phyloP scores from a whole-genome alignment of 2,329 filamentous ascomycete genomes.

The Penicillium griseofulvum region DNA sequence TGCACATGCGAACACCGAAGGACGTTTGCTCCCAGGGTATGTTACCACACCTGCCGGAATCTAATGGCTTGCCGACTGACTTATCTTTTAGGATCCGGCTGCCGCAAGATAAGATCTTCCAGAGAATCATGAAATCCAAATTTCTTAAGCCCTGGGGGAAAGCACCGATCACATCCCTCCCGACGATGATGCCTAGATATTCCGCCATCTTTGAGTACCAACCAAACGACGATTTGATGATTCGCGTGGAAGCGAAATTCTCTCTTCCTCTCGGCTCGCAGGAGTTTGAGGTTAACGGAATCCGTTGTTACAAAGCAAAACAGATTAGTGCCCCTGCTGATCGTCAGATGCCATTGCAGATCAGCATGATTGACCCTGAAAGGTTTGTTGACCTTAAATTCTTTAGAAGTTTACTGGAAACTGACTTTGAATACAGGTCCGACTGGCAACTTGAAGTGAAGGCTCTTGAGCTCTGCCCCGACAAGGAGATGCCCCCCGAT shows the following conservation, averaged over 20 bases:
- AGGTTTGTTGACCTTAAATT: slow-evolving; percentile 25
- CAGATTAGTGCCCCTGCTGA: slow-evolving; percentile 19
- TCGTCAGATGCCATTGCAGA: slow-evolving; percentile 32
- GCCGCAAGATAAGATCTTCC: slow-evolving; percentile 27
- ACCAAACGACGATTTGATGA: slow-evolving; percentile 25
- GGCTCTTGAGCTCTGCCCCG: slow-evolving; percentile 37
- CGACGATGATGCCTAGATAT: slow-evolving; percentile 32
- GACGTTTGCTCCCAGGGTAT: slow-evolving; percentile 40
- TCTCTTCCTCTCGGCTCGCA: slow-evolving; percentile 25
- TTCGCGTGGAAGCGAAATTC: slow-evolving; percentile 42
- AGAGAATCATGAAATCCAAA: slow-evolving; percentile 28
- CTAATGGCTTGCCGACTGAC: background rate
- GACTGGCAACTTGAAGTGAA: slow-evolving; percentile 45
- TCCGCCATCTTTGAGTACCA: slow-evolving; percentile 44
- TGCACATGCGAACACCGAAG: slow-evolving; percentile 33
- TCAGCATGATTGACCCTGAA: slow-evolving; percentile 38
- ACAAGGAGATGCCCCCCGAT: slow-evolving; percentile 9
- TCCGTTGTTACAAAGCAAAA: slow-evolving; percentile 37
- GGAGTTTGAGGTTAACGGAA: slow-evolving; percentile 35
- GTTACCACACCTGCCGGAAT: slow-evolving; percentile 1
- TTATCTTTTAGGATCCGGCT: slow-evolving; percentile 23
- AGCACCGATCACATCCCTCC: slow-evolving; percentile 21
- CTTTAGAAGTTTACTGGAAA: background rate
- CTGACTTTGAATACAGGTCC: slow-evolving; percentile 24
- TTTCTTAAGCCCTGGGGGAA: slow-evolving; percentile 28